These are phyloP conservation scores for Colletotrichum incanum DNA, from an alignment of 2,329 filamentous ascomycete genomes.

Conservation along the genomic window DNA sequence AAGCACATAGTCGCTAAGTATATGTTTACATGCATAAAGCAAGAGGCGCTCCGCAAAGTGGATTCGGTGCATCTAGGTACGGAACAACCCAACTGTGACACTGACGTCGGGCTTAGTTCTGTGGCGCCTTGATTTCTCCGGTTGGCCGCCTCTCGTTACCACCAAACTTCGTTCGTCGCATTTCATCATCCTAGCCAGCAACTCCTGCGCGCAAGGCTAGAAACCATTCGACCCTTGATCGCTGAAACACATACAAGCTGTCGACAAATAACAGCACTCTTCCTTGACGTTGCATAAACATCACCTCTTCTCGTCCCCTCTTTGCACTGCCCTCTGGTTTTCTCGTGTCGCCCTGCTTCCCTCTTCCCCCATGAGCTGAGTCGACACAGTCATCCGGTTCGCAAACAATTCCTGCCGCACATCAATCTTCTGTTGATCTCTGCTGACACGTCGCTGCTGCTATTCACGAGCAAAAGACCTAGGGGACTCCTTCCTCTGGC, in stretches of 20 bases:
- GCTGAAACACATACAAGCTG: slow-evolving; percentile 21
- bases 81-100: slow-evolving; percentile 33
- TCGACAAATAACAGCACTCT: slow-evolving; percentile 16
- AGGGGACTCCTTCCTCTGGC: slow-evolving; percentile 42
- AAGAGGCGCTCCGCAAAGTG: background rate
- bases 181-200: slow-evolving; percentile 28
- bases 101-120: slow-evolving; percentile 23
- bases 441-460: slow-evolving; percentile 44
- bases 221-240: slow-evolving; percentile 38
- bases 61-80: background rate
- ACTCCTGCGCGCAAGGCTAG: slow-evolving; percentile 1
- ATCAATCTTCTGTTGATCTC: slow-evolving; percentile 38
- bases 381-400: slow-evolving; percentile 46
- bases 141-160: slow-evolving; percentile 9
- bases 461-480: slow-evolving; percentile 40
- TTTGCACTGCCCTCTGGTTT: slow-evolving; percentile 33
- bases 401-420: slow-evolving; percentile 44
- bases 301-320: slow-evolving; percentile 8
- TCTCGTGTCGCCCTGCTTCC: slow-evolving; percentile 24
- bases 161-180: slow-evolving; percentile 34
- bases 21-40: background rate
- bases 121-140: slow-evolving; percentile 32
- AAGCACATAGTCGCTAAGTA: too few relatives aligned
- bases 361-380: slow-evolving; percentile 42
- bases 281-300: slow-evolving; percentile 22